Percentiles rank a stretch among this genome's conserved stretches.
phyloP scores from a whole-genome alignment of 805 yeast genomes.

The Ogataea neopini region DNA sequence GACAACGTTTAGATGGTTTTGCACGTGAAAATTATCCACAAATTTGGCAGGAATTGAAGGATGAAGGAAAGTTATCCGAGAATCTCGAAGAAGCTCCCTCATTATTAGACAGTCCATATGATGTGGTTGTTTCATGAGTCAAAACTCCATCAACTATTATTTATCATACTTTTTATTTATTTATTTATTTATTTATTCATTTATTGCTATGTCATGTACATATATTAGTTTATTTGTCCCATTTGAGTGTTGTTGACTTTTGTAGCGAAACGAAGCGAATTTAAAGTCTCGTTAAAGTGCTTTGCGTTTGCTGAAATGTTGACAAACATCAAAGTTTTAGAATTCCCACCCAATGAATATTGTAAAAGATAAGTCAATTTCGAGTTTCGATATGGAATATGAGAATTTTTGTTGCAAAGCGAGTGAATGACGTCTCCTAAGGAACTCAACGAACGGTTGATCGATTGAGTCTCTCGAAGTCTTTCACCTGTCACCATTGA shows the following conservation, averaged over 20 bases:
- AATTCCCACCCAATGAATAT: conserved; percentile 78
- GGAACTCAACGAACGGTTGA: conserved; percentile 83
- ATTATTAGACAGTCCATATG: conserved; percentile 28
- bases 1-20: conserved; percentile 40
- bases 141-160: too few relatives aligned
- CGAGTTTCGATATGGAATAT: conserved; percentile 70
- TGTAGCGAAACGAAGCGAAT: conserved; percentile 86
- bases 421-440: conserved; percentile 79
- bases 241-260: conserved; percentile 63
- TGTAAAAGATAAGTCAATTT: conserved; percentile 81
- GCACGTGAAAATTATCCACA: conserved; percentile 37
- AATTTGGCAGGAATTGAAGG: conserved; percentile 41
- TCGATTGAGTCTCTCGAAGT: conserved; percentile 82
- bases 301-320: conserved; percentile 68
- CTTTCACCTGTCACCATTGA: conserved; percentile 82
- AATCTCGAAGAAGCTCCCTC: conserved; percentile 36
- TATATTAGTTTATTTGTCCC: conserved; percentile 4
- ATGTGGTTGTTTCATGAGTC: background rate
- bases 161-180: conserved; percentile 6
- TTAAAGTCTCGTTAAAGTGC: conserved; percentile 75
- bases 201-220: background rate
- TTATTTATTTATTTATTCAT: conserved; percentile 1
- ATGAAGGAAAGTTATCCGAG: background rate
- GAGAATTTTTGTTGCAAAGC: conserved; percentile 38
- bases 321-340: conserved; percentile 92